Evolutionary conservation across 2,329 filamentous ascomycete genomes (phyloP), one percentile per base, ranked within the genome.

Genomic region (Diaporthe citrichinensis): DNA sequence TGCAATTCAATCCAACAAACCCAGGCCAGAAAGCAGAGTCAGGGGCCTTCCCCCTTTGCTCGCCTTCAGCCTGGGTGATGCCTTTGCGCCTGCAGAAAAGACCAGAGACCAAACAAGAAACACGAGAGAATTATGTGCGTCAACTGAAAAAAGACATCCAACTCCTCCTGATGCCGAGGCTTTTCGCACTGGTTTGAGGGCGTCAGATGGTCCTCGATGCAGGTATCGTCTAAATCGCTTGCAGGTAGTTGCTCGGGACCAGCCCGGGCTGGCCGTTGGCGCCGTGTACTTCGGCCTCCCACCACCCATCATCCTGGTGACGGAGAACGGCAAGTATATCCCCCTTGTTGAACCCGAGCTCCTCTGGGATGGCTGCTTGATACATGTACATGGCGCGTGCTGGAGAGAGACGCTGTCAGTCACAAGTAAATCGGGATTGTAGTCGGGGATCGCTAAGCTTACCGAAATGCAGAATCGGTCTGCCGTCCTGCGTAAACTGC

Each of bases 221-320:
- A 53, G 51, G 36, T 62, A 34, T 55, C n/a, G 20, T 36, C 41
- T 73, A 77, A 67, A 77, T 77, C 59, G 88, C 85, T 83, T 92
- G 89, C 76, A 93, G 86, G 80, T 93, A 93, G 82, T 93, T 93
- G 83, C 92, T 93, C 78, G 92, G 92, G 78, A 93, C 91, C 81
- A 93, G 86, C 76, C 92, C 92, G 75, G 88, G 82, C 68, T 85
- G 88, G 68, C 89, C 91, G 77, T 88, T 90, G 78, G 89, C 88
- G 34, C 93, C 92, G 61, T 96, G 94, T 55, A 98, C 91, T 84
- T 98, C 96, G 17, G 97, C 97, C 86, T 99, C 97, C 97, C 97
- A 99, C 97, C 97, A 99, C 28, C 97, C 97, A 82, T 99, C 97
- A 83, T 99, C 97, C 85, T 99, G 97, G 81, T 98, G 92, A 76